Evolutionary conservation across 345 rosid genomes (phyloP).

Genomic region (Brassica cretica): DNA sequence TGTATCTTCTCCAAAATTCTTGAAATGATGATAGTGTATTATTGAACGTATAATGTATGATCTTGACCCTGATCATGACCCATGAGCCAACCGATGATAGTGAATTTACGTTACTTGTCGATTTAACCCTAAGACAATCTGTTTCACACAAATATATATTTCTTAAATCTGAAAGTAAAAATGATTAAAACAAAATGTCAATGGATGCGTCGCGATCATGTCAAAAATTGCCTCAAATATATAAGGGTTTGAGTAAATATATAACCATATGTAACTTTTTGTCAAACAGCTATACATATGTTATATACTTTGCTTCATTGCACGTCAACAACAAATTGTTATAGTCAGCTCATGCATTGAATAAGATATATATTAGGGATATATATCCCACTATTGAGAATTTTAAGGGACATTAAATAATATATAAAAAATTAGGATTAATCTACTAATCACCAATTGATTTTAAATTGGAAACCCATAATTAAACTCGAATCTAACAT

Average conservation of each 20-base stretch:
- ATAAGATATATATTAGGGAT: no score
- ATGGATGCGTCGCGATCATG: conserved; percentile 2
- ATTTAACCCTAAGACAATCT: neutral
- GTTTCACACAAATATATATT: neutral
- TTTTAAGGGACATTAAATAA: no score
- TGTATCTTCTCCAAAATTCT: conserved; percentile 2
- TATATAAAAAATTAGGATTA: no score
- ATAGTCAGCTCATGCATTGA: neutral
- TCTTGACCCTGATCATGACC: neutral
- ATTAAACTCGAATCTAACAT: no score
- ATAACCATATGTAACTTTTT: neutral
- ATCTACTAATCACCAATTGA: no score
- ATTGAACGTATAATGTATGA: neutral
- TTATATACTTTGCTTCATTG: neutral
- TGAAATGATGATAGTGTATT: neutral
- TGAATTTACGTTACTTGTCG: conserved; percentile 5
- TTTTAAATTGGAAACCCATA: no score
- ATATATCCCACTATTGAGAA: no score
- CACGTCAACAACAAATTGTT: neutral
- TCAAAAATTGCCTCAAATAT: neutral
- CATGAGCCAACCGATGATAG: conserved; percentile 13
- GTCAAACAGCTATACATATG: neutral
- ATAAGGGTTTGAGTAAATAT: conserved; percentile 19
- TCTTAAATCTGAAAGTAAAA: neutral
- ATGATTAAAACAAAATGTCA: conserved; percentile 20